These are phyloP conservation scores for Colletotrichum coccodes DNA, from an alignment of 2,329 filamentous ascomycete genomes.

Conservation along the genomic window DNA sequence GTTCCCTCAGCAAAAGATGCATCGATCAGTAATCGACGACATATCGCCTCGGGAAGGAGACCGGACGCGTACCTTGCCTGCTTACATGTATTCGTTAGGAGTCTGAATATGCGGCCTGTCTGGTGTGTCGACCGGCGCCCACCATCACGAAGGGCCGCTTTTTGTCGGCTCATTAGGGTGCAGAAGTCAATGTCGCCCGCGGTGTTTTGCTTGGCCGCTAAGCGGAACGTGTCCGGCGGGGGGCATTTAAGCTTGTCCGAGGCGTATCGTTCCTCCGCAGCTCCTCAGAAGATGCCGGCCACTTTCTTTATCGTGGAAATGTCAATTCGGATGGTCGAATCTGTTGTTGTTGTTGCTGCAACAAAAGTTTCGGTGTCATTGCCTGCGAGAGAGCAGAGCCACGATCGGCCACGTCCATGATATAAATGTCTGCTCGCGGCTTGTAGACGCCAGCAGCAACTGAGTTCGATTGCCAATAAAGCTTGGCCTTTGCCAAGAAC, in stretches of 20 bases:
- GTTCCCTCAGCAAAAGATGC: too few species aligned
- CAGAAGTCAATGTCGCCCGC: constrained; percentile 18
- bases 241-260: constrained; percentile 10
- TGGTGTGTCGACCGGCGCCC: background rate
- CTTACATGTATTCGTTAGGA: background rate
- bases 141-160: background rate
- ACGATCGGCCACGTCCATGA: too few species aligned
- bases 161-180: constrained; percentile 2
- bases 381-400: background rate
- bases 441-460: background rate
- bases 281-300: background rate
- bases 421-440: background rate
- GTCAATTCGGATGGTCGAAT: background rate
- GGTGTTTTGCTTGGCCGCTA: constrained; percentile 22
- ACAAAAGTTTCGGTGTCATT: background rate
- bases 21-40: background rate
- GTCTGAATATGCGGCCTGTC: background rate
- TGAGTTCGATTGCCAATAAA: background rate
- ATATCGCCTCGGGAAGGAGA: background rate
- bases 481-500: background rate
- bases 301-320: too few species aligned
- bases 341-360: background rate
- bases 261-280: constrained; percentile 13
- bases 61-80: background rate
- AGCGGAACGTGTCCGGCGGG: background rate